Evolutionary conservation across 345 rosid genomes (phyloP).

Genomic region (Populus nigra): DNA sequence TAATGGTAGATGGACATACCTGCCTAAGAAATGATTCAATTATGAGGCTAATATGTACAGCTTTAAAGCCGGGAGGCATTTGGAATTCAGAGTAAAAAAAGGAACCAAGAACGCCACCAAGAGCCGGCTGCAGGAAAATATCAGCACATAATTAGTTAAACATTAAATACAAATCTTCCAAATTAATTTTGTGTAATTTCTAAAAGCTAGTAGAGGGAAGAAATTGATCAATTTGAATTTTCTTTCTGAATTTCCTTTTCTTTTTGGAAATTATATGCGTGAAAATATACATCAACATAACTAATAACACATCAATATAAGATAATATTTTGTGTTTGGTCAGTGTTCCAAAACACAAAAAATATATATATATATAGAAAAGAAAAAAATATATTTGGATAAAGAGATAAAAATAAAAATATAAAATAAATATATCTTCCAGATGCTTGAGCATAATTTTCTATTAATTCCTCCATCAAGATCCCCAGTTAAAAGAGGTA

Average conservation of each 20-base stretch:
- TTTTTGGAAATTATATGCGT: background rate
- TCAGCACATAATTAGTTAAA: background rate
- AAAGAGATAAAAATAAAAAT: too few relatives aligned
- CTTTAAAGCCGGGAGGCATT: background rate
- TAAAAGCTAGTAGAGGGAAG: background rate
- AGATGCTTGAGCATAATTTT: too few relatives aligned
- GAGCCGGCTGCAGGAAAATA: constrained; percentile 23
- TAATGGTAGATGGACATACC: constrained; percentile 6
- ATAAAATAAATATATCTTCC: too few relatives aligned
- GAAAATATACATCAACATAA: background rate
- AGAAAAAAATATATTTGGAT: too few relatives aligned
- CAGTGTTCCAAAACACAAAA: too few relatives aligned
- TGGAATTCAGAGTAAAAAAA: constrained; percentile 8
- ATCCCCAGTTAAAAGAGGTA: background rate
- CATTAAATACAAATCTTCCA: background rate
- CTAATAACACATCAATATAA: too few relatives aligned
- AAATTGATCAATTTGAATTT: background rate
- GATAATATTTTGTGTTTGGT: too few relatives aligned
- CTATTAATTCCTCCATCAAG: background rate
- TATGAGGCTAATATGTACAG: background rate
- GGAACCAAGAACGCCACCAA: constrained; percentile 48
- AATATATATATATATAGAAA: too few relatives aligned
- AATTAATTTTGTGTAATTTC: background rate
- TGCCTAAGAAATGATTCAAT: constrained; percentile 9
- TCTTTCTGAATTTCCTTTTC: background rate